phyloP scores from a whole-genome alignment of 2,329 filamentous ascomycete genomes.

The Colletotrichum ledebouriae region DNA sequence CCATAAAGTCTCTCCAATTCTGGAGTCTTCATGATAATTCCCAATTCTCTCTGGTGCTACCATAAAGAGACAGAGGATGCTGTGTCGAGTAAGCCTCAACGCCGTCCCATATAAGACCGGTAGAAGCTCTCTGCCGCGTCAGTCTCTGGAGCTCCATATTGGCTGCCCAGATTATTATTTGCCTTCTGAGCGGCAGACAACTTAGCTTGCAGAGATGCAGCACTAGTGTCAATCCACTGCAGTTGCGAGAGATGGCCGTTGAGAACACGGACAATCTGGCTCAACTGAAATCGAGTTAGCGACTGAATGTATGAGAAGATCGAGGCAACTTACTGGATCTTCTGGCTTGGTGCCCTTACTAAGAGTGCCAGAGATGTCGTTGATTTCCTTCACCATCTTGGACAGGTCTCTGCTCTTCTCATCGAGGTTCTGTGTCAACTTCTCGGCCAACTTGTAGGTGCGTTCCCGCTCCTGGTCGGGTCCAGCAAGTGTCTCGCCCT shows the following conservation, averaged over 20 bases:
- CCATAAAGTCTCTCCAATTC: constrained; percentile 12
- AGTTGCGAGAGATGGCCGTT: constrained; percentile 93
- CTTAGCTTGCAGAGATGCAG: constrained; percentile 84
- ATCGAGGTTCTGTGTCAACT: constrained; percentile 88
- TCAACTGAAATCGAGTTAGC: constrained; percentile 71
- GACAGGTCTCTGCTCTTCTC: constrained; percentile 93
- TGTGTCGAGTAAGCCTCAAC: constrained; percentile 57
- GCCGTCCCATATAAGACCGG: constrained; percentile 84
- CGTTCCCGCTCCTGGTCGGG: constrained; percentile 96
- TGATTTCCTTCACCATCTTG: constrained; percentile 99
- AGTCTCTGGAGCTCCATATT: constrained; percentile 71
- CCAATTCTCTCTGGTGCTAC: constrained; percentile 45
- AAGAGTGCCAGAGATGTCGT: constrained; percentile 88
- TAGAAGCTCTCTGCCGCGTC: constrained; percentile 92
- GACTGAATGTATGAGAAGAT: not conserved
- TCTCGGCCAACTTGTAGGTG: constrained; percentile 96
- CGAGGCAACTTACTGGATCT: constrained; percentile 76
- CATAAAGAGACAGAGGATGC: constrained; percentile 33
- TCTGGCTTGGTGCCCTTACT: constrained; percentile 91
- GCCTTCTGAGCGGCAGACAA: constrained; percentile 86
- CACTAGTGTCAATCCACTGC: constrained; percentile 92
- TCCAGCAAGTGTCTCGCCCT: constrained; percentile 81
- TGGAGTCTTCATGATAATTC: constrained; percentile 30
- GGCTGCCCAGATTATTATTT: constrained; percentile 71
- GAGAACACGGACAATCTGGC: constrained; percentile 94